A percentile compares a stretch with the other conserved stretches of the same genome.
Conservation (phyloP, 2,329 filamentous ascomycete genomes). For the Talaromyces sp. region DNA sequence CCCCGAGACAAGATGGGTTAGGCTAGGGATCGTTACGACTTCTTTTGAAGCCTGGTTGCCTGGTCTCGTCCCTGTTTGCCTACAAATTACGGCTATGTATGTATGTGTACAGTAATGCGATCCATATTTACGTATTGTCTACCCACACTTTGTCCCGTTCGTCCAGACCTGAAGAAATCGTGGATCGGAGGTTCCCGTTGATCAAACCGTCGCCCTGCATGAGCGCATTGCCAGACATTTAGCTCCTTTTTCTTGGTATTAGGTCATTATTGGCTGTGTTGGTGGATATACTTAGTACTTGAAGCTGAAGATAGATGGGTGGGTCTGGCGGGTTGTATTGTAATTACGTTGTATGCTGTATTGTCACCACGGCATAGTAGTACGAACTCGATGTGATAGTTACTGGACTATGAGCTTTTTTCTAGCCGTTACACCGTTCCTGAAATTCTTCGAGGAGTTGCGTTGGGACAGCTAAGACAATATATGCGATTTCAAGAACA, state of each 20-base stretch:
- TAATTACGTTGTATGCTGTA: not conserved
- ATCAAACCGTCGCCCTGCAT: conserved; percentile 3
- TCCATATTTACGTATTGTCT: conserved; percentile 1
- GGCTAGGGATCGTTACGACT: not conserved
- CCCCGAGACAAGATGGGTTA: conserved; percentile 1
- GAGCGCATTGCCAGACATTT: not conserved
- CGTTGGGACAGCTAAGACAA: not conserved
- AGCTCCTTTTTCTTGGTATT: not conserved
- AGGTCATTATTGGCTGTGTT: not conserved
- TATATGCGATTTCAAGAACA: not conserved
- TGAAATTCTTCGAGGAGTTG: not conserved
- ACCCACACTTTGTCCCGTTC: not conserved
- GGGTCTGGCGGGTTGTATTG: not conserved
- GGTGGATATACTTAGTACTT: conserved; percentile 1
- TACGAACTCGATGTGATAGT: not conserved
- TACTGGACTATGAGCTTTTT: not conserved
- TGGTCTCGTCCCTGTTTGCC: not conserved
- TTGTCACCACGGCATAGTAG: not conserved
- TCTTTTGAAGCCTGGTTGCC: not conserved
- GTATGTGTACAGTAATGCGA: not conserved
- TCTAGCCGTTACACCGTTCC: not conserved
- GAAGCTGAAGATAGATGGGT: not conserved
- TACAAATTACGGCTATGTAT: not conserved
- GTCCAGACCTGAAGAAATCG: not conserved
- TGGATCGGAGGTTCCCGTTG: not conserved